Percentiles rank a stretch among this genome's conserved stretches.
Conservation (phyloP, 2,329 filamentous ascomycete genomes). For the Ophiostoma pallidulum region DNA sequence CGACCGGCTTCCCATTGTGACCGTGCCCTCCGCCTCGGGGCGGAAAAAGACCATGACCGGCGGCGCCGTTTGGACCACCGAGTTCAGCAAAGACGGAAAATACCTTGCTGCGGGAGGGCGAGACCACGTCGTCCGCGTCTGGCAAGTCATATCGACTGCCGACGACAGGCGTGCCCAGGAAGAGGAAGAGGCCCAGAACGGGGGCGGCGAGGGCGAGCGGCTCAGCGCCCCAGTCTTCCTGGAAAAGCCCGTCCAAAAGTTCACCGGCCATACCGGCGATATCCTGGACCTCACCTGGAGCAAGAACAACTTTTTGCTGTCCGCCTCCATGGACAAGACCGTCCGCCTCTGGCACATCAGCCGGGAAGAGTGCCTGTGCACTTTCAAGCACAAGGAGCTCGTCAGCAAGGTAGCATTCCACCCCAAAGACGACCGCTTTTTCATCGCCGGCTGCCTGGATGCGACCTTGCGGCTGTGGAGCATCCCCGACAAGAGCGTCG, state of each 20-base stretch:
- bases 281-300: conserved; percentile 94
- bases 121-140: conserved; percentile 76
- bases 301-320: conserved; percentile 96
- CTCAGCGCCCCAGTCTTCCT: conserved; percentile 87
- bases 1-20: conserved; percentile 19
- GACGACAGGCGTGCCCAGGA: conserved; percentile 71
- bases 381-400: conserved; percentile 90
- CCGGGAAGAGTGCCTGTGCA: conserved; percentile 76
- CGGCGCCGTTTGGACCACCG: conserved; percentile 80
- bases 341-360: conserved; percentile 90
- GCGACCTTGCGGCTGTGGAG: conserved; percentile 86
- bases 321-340: conserved; percentile 96
- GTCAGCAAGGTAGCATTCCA: conserved; percentile 94
- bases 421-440: conserved; percentile 90
- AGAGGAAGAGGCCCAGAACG: conserved; percentile 48
- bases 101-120: conserved; percentile 90
- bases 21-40: conserved; percentile 26
- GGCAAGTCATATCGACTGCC: conserved; percentile 73
- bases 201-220: conserved; percentile 46
- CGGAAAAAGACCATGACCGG: conserved; percentile 33
- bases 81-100: conserved; percentile 85
- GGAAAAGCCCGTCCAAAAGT: conserved; percentile 67
- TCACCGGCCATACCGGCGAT: conserved; percentile 73
- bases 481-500: conserved; percentile 91
- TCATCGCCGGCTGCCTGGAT: conserved; percentile 86